phyloP scores from a whole-genome alignment of 306 rosid genomes.

The Vigna mungo region DNA sequence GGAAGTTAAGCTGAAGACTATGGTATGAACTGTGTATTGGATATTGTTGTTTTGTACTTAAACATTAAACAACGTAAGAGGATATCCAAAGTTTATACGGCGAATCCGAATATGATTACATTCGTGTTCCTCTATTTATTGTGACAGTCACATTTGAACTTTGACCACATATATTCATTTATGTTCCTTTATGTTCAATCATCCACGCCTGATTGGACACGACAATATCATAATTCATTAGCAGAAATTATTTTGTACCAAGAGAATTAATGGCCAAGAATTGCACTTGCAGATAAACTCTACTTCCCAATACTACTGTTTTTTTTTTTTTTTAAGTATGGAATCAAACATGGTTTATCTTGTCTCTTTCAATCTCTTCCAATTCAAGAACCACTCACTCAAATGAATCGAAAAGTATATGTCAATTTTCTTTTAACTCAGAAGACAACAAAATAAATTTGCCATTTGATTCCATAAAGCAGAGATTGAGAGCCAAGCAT shows the following conservation, averaged over 20 bases:
- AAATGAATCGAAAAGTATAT: too few species aligned
- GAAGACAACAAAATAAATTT: neutral
- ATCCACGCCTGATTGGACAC: neutral
- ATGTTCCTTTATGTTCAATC: neutral
- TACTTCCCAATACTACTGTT: neutral
- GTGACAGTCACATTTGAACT: constrained; percentile 11
- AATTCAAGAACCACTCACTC: neutral
- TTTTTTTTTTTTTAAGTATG: neutral
- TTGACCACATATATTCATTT: neutral
- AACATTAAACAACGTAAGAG: neutral
- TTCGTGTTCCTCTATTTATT: constrained; percentile 21
- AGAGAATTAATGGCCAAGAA: neutral
- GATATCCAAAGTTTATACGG: constrained; percentile 1
- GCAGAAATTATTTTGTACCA: neutral
- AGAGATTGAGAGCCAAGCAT: neutral
- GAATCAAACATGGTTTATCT: neutral
- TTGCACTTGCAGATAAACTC: neutral
- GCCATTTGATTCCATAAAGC: neutral
- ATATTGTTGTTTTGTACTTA: too few species aligned
- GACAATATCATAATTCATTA: neutral
- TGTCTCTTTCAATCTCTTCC: neutral
- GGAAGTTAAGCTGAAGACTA: too few species aligned
- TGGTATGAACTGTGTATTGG: too few species aligned
- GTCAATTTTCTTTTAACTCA: neutral
- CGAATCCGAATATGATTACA: neutral